Evolutionary conservation across 2,329 filamentous ascomycete genomes (phyloP).

Genomic region (Sporothrix mexicana): DNA sequence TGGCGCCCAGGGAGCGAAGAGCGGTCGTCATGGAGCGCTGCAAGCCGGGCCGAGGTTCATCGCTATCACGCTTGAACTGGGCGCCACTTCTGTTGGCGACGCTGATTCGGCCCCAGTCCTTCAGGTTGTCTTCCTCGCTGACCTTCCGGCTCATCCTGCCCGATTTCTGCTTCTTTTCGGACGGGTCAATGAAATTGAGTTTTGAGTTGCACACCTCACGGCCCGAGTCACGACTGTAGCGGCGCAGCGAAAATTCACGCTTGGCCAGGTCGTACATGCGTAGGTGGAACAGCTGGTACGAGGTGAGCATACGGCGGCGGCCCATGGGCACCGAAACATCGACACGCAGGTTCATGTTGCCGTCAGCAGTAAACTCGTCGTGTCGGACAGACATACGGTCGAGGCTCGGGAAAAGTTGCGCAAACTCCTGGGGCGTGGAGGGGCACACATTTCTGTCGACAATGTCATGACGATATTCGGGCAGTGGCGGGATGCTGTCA

Average conservation of each 20-base stretch:
- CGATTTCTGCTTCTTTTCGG: slow-evolving; percentile 50
- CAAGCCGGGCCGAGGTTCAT: slow-evolving; percentile 48
- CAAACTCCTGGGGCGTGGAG: slow-evolving; percentile 82
- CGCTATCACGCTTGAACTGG: background rate
- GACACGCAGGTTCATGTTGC: slow-evolving; percentile 94
- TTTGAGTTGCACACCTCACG: slow-evolving; percentile 89
- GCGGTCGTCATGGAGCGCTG: slow-evolving; percentile 57
- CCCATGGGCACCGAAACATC: slow-evolving; percentile 71
- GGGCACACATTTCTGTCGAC: slow-evolving; percentile 71
- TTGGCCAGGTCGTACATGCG: slow-evolving; percentile 90
- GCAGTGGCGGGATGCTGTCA: slow-evolving; percentile 58
- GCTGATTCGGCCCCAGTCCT: slow-evolving; percentile 34
- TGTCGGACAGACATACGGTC: slow-evolving; percentile 83
- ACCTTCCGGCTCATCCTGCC: slow-evolving; percentile 47
- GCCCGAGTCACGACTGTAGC: slow-evolving; percentile 91
- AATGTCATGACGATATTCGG: slow-evolving; percentile 65
- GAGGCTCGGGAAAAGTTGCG: slow-evolving; percentile 82
- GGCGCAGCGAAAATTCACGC: slow-evolving; percentile 86
- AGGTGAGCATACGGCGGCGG: slow-evolving; percentile 67
- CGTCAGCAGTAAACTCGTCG: slow-evolving; percentile 87
- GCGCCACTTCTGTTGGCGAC: slow-evolving; percentile 1
- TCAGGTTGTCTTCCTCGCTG: slow-evolving; percentile 44
- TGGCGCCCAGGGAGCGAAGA: slow-evolving; percentile 50
- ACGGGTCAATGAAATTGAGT: slow-evolving; percentile 68
- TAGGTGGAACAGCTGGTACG: slow-evolving; percentile 80